phyloP scores from a whole-genome alignment of 1,284 basidiomycete species.

The Malassezia furfur region DNA sequence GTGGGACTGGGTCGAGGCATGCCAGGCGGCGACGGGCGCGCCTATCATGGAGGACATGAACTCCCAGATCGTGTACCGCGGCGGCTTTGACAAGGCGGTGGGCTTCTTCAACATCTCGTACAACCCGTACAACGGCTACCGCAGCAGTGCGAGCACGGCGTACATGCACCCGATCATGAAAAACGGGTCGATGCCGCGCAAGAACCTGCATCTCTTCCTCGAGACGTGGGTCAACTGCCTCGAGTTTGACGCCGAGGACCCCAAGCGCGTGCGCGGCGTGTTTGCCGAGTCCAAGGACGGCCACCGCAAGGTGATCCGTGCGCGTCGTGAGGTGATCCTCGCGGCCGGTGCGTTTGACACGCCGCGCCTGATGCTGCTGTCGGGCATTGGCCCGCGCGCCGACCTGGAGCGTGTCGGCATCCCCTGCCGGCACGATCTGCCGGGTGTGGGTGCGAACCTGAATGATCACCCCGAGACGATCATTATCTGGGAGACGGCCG shows the following conservation, averaged over 20 bases:
- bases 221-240: conserved; percentile 47
- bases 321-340: conserved; percentile 42
- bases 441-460: conserved; percentile 54
- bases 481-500: conserved; percentile 45
- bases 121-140: conserved; percentile 44
- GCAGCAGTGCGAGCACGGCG: conserved; percentile 44
- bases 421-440: conserved; percentile 50
- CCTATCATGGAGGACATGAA: conserved; percentile 45
- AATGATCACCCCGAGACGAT: conserved; percentile 53
- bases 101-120: conserved; percentile 49
- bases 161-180: conserved; percentile 49
- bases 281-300: conserved; percentile 34
- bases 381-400: conserved; percentile 52
- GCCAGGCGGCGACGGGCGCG: conserved; percentile 33
- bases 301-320: conserved; percentile 32
- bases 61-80: conserved; percentile 40
- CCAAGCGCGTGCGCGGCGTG: conserved; percentile 31
- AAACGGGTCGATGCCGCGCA: conserved; percentile 35
- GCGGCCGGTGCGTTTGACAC: conserved; percentile 50
- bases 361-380: conserved; percentile 54
- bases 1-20: conserved; percentile 45
- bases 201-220: conserved; percentile 48
- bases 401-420: conserved; percentile 51
- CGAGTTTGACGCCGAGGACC: conserved; percentile 25
- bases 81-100: conserved; percentile 40